Percentiles rank a stretch among this genome's conserved stretches.
Conservation (phyloP, 257 asterid genomes). For the Salvia hispanica region DNA sequence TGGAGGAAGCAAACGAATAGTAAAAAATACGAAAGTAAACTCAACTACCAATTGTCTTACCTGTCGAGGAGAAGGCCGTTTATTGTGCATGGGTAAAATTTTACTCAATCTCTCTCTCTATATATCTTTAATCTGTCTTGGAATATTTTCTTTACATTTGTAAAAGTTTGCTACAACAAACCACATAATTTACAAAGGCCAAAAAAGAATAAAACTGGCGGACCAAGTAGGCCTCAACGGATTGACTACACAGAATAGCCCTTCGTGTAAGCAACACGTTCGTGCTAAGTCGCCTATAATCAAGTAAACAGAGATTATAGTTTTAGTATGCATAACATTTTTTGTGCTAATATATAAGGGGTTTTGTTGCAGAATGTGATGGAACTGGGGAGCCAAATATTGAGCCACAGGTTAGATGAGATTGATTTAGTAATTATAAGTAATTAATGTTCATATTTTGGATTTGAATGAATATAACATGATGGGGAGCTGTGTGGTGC, state of each 20-base stretch:
- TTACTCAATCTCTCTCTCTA: constrained; percentile 1
- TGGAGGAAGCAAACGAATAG: constrained; percentile 35
- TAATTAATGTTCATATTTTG: neutral
- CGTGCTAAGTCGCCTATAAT: too few species aligned
- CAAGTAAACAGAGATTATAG: too few species aligned
- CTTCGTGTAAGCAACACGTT: too few species aligned
- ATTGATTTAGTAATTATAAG: neutral
- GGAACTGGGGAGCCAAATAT: constrained; percentile 97
- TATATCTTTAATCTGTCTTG: neutral
- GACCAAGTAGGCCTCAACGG: too few species aligned
- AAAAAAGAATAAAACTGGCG: neutral
- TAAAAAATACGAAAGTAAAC: constrained; percentile 37
- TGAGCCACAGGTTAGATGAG: constrained; percentile 75
- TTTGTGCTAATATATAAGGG: constrained; percentile 7
- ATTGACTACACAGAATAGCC: too few species aligned
- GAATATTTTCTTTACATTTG: neutral
- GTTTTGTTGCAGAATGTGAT: constrained; percentile 75
- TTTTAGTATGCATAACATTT: neutral
- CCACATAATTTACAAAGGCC: neutral
- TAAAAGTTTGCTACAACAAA: neutral
- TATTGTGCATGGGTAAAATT: constrained; percentile 83
- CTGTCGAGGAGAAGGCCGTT: constrained; percentile 89
- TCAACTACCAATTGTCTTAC: constrained; percentile 50
- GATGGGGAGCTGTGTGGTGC: constrained; percentile 33
- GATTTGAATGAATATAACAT: neutral